These are phyloP conservation scores for Pseudopediastrum boryanum DNA, from an alignment of 139 green algal genomes.

Conservation along the genomic window DNA sequence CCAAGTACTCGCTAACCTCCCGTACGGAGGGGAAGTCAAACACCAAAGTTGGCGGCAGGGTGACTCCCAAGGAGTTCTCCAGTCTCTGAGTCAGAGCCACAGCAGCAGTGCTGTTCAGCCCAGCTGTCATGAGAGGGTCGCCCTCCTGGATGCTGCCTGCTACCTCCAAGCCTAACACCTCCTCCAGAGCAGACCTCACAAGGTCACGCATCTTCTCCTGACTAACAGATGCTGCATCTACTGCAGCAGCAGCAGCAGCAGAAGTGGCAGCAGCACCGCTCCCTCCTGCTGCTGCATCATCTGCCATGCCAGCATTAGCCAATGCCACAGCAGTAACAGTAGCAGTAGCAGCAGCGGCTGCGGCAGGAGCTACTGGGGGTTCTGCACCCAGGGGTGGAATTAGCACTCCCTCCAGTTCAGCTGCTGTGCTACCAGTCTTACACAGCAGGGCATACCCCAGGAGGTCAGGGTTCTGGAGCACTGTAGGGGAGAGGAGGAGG, in stretches of 20 bases:
- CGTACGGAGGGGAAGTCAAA: slow-evolving; percentile 66
- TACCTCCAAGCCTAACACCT: slow-evolving; percentile 10
- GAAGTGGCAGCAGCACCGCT: background rate
- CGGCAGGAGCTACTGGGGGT: background rate
- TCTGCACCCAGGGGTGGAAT: background rate
- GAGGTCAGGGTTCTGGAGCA: background rate
- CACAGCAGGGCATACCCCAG: slow-evolving; percentile 30
- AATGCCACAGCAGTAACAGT: background rate
- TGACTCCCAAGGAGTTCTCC: slow-evolving; percentile 35
- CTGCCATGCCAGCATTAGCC: slow-evolving; percentile 2
- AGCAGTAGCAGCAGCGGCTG: background rate
- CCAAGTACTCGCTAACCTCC: slow-evolving; percentile 51
- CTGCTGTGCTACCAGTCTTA: background rate
- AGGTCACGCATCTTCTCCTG: no score
- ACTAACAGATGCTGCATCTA: background rate
- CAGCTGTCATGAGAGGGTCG: slow-evolving; percentile 51
- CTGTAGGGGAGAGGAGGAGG: background rate
- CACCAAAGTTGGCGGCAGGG: slow-evolving; percentile 51
- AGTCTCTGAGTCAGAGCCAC: slow-evolving; percentile 47
- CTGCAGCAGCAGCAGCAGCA: background rate
- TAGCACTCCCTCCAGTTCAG: background rate
- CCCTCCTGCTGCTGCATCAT: slow-evolving; percentile 1
- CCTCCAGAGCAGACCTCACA: slow-evolving; percentile 8
- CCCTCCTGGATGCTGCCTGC: background rate
- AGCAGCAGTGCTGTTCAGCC: slow-evolving; percentile 58